phyloP scores from a whole-genome alignment of 192 early-diverging fungal species.

The Tieghemiomyces parasiticus region DNA sequence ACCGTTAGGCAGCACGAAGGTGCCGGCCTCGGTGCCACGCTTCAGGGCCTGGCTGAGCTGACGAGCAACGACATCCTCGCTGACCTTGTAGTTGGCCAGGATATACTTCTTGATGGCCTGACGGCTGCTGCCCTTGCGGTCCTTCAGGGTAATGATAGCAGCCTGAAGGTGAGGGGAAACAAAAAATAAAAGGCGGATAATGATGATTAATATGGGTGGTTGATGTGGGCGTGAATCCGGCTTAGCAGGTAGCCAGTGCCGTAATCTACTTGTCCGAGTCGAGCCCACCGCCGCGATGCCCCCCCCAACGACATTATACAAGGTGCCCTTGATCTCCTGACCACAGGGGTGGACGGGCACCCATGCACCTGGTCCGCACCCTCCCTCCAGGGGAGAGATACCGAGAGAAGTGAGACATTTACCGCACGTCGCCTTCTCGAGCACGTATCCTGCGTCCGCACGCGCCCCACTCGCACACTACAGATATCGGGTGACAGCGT shows the following conservation, averaged over 20 bases:
- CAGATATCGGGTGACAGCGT: neutral
- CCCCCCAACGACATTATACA: too few species aligned
- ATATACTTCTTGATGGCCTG: slow-evolving; percentile 72
- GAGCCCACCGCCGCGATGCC: too few species aligned
- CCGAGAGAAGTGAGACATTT: neutral
- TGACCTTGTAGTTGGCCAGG: slow-evolving; percentile 50
- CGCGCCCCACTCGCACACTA: neutral
- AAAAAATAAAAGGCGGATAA: neutral
- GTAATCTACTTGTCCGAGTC: too few species aligned
- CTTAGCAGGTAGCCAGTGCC: too few species aligned
- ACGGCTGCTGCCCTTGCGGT: slow-evolving; percentile 56
- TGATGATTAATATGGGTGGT: slow-evolving; percentile 3
- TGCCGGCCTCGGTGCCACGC: slow-evolving; percentile 42
- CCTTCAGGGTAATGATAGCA: slow-evolving; percentile 42
- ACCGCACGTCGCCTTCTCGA: neutral
- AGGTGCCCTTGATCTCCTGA: too few species aligned
- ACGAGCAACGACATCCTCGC: slow-evolving; percentile 29
- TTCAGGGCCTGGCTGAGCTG: slow-evolving; percentile 50
- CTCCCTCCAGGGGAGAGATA: too few species aligned
- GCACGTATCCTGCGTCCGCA: neutral
- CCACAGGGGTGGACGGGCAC: too few species aligned
- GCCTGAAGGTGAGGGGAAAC: slow-evolving; percentile 13
- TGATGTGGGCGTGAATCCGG: too few species aligned
- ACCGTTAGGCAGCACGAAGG: slow-evolving; percentile 52
- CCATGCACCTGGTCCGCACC: too few species aligned